These are phyloP conservation scores for Penicillium sp. DNA, from an alignment of 2,329 filamentous ascomycete genomes.

Conservation along the genomic window DNA sequence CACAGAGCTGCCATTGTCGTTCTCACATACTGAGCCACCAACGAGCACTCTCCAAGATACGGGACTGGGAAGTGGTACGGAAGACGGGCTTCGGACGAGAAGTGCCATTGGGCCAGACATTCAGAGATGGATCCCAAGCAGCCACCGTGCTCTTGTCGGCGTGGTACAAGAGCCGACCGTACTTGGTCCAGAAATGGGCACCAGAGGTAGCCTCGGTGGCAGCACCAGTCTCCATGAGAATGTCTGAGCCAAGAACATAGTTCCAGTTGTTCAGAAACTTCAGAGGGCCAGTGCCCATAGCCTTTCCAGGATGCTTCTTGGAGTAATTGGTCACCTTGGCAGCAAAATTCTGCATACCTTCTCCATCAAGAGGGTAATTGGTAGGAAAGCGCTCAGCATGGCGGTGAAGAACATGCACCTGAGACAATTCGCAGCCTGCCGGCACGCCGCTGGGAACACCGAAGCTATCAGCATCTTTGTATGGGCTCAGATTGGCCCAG, in stretches of 20 bases:
- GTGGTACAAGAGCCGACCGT: conserved; percentile 54
- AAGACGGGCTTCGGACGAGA: conserved; percentile 50
- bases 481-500: conserved; percentile 34
- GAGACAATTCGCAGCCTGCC: conserved; percentile 55
- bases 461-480: conserved; percentile 27
- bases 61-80: conserved; percentile 54
- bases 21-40: conserved; percentile 42
- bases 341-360: conserved; percentile 50
- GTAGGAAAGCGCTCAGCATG: conserved; percentile 56
- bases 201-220: conserved; percentile 51
- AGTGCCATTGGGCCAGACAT: conserved; percentile 46
- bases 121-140: conserved; percentile 46
- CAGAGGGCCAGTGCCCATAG: conserved; percentile 48
- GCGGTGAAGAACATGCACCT: conserved; percentile 54
- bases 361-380: conserved; percentile 47
- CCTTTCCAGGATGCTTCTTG: conserved; percentile 30
- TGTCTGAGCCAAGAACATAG: conserved; percentile 46
- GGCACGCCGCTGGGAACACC: conserved; percentile 46
- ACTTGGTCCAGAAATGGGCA: conserved; percentile 54
- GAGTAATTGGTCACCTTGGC: conserved; percentile 51
- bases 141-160: conserved; percentile 46
- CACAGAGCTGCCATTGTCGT: not conserved
- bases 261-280: conserved; percentile 54
- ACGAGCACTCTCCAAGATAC: conserved; percentile 52
- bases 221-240: conserved; percentile 52